Conservation (phyloP, 257 asterid species). For the Ocimum tenuiflorum region DNA sequence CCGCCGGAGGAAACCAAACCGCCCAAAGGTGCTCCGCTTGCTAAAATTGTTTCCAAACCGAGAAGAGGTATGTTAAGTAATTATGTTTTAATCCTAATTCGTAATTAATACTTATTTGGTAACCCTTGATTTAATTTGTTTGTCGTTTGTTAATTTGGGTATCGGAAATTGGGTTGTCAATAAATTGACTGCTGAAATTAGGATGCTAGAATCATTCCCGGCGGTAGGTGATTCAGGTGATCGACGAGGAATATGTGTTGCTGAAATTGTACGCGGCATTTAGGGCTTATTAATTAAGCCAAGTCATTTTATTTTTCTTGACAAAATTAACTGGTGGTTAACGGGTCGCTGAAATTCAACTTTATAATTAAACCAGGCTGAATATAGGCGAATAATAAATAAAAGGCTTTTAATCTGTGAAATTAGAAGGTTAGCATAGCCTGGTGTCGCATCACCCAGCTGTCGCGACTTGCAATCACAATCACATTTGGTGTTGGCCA, state of each 20-base stretch:
- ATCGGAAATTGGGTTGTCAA: background rate
- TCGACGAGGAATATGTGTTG: constrained; percentile 14
- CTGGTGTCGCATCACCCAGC: too few relatives aligned
- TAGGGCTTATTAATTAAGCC: background rate
- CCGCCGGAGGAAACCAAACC: constrained; percentile 54
- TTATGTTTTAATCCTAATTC: background rate
- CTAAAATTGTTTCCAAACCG: constrained; percentile 47
- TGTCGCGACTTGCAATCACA: too few relatives aligned
- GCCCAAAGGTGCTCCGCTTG: constrained; percentile 39
- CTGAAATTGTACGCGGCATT: background rate
- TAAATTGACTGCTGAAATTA: background rate
- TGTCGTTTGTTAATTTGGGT: background rate
- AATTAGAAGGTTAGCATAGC: background rate
- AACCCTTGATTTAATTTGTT: background rate
- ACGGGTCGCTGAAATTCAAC: background rate
- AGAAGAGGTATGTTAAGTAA: constrained; percentile 51
- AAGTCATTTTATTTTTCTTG: too few relatives aligned
- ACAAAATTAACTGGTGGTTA: background rate
- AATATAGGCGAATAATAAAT: background rate
- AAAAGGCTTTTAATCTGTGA: background rate
- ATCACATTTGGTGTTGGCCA: constrained; percentile 11
- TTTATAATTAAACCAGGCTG: constrained; percentile 6
- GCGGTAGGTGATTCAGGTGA: constrained; percentile 4
- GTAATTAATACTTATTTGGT: background rate
- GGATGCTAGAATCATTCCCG: background rate